Percentiles rank a stretch among this genome's conserved stretches.
These are phyloP conservation scores for Euphrasia arctica DNA, from an alignment of 305 asterid genomes.

Conservation along the genomic window DNA sequence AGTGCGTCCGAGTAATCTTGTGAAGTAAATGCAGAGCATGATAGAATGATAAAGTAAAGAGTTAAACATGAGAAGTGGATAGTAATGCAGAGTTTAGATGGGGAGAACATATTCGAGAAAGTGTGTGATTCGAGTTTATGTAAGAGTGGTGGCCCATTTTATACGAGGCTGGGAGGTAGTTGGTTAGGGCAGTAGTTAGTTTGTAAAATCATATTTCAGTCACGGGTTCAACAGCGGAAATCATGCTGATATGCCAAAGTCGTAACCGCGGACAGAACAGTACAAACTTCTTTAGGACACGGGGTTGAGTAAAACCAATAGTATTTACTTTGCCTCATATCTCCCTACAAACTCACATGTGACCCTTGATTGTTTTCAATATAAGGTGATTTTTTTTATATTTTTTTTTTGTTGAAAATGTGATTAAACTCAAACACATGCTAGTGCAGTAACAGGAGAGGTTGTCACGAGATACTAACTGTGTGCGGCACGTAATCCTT, in stretches of 20 bases:
- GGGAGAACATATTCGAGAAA: slow-evolving; percentile 11
- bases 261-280: slow-evolving; percentile 33
- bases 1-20: slow-evolving; percentile 61
- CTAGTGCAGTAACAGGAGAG: not conserved
- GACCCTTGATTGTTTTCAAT: no score
- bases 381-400: no score
- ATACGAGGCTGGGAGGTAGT: slow-evolving; percentile 40
- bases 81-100: slow-evolving; percentile 9
- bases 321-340: not conserved
- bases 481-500: no score
- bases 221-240: slow-evolving; percentile 73
- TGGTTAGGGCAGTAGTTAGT: slow-evolving; percentile 38
- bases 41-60: slow-evolving; percentile 20
- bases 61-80: slow-evolving; percentile 24
- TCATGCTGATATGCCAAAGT: slow-evolving; percentile 28
- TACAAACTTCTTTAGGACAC: slow-evolving; percentile 24
- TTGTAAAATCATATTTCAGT: slow-evolving; percentile 25
- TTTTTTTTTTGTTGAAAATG: no score
- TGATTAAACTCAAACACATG: no score
- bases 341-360: not conserved
- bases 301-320: slow-evolving; percentile 16
- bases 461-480: no score
- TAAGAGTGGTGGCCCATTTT: slow-evolving; percentile 27
- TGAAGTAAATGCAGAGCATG: slow-evolving; percentile 50
- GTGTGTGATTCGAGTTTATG: not conserved